Evolutionary conservation across 495 filamentous ascomycete species (phyloP).

Genomic region (Aspergillus baeticus): DNA sequence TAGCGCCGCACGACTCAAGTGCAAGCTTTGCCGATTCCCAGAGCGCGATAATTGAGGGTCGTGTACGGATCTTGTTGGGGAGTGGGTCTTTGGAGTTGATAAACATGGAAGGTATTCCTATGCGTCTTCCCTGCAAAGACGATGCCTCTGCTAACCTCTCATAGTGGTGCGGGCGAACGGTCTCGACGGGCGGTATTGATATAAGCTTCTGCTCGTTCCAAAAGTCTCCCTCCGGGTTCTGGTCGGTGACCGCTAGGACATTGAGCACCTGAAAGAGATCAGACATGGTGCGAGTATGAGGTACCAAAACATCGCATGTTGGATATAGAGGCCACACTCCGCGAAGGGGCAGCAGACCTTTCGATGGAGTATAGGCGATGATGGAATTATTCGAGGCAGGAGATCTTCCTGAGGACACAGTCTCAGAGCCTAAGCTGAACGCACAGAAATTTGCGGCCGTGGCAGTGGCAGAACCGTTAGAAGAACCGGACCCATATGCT

Average conservation of each 20-base stretch:
- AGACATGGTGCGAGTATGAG: constrained; percentile 33
- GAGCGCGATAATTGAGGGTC: constrained; percentile 30
- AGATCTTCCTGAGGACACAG: constrained; percentile 38
- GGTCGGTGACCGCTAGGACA: constrained; percentile 28
- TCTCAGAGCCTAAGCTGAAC: constrained; percentile 38
- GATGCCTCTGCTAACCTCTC: constrained; percentile 15
- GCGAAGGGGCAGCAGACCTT: constrained; percentile 33
- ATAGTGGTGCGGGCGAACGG: constrained; percentile 27
- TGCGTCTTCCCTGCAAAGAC: constrained; percentile 27
- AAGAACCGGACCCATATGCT: constrained; percentile 37
- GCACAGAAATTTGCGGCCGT: constrained; percentile 35
- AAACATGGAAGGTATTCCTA: constrained; percentile 37
- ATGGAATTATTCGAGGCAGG: constrained; percentile 39
- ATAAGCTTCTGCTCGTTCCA: constrained; percentile 33
- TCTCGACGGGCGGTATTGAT: constrained; percentile 23
- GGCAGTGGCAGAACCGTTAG: constrained; percentile 40
- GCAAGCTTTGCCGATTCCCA: constrained; percentile 26
- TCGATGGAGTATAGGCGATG: constrained; percentile 38
- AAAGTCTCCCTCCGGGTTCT: constrained; percentile 29
- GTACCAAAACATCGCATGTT: constrained; percentile 37
- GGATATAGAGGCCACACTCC: constrained; percentile 38
- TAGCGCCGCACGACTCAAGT: constrained; percentile 30
- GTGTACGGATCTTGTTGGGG: constrained; percentile 24
- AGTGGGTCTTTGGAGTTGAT: constrained; percentile 28
- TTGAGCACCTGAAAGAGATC: constrained; percentile 34